These are phyloP conservation scores for Diaporthe sp. DNA, from an alignment of 2,329 filamentous ascomycete genomes.

Conservation along the genomic window DNA sequence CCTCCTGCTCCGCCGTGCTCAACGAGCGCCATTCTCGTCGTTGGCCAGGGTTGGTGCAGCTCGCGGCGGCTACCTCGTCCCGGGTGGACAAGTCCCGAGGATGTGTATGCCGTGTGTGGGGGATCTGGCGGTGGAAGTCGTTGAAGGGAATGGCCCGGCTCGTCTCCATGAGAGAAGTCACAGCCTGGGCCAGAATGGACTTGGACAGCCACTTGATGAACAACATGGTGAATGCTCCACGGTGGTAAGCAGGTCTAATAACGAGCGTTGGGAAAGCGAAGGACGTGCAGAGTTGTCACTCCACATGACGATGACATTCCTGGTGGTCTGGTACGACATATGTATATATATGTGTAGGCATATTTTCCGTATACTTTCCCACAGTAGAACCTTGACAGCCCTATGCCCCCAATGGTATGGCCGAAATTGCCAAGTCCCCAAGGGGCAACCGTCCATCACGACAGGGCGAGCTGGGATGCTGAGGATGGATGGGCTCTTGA, in stretches of 20 bases:
- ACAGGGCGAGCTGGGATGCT: not conserved
- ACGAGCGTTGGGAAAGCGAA: not conserved
- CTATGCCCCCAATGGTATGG: slow-evolving; percentile 4
- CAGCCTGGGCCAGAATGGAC: slow-evolving; percentile 13
- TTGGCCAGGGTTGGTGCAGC: not conserved
- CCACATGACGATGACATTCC: not conserved
- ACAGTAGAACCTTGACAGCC: not conserved
- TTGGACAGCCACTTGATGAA: slow-evolving; percentile 21
- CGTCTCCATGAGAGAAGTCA: slow-evolving; percentile 13
- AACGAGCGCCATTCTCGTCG: slow-evolving; percentile 27
- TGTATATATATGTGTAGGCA: not conserved
- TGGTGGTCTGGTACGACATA: not conserved
- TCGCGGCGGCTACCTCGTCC: not conserved
- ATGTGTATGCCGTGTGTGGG: not conserved
- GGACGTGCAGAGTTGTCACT: not conserved
- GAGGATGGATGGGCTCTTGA: not conserved
- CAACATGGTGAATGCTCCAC: not conserved
- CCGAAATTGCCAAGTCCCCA: slow-evolving; percentile 14
- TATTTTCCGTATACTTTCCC: not conserved
- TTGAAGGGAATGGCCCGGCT: slow-evolving; percentile 24
- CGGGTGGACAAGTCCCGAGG: not conserved
- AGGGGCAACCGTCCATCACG: slow-evolving; percentile 4
- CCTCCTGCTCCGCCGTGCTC: slow-evolving; percentile 15
- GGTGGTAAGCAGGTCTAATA: not conserved
- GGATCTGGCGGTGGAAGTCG: not conserved